Conservation (phyloP, 345 rosid genomes). For the Euphorbia tirucalli region DNA sequence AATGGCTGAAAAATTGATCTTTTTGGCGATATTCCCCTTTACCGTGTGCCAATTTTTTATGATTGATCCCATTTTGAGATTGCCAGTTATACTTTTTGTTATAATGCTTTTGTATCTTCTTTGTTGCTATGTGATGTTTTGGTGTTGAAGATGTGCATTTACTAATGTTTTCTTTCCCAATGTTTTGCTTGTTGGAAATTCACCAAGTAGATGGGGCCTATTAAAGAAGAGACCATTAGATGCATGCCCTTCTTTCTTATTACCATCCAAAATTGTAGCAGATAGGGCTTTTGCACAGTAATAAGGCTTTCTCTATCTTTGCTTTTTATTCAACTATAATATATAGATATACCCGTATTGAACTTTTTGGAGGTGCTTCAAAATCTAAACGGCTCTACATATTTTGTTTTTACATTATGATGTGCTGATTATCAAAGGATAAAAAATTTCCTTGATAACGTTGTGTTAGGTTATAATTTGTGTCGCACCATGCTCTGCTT, state of each 20-base stretch:
- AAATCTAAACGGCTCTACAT: too few relatives aligned
- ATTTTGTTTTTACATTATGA: slow-evolving; percentile 61
- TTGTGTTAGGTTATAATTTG: slow-evolving; percentile 87
- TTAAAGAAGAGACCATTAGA: slow-evolving; percentile 76
- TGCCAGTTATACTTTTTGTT: too few relatives aligned
- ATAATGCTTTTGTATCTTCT: too few relatives aligned
- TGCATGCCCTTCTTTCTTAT: slow-evolving; percentile 69
- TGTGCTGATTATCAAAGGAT: slow-evolving; percentile 61
- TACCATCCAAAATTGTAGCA: slow-evolving; percentile 51
- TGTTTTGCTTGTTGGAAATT: slow-evolving; percentile 73
- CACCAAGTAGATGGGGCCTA: slow-evolving; percentile 68
- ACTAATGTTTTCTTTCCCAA: too few relatives aligned
- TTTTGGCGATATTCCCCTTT: too few relatives aligned
- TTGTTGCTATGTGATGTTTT: too few relatives aligned
- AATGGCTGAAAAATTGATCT: too few relatives aligned
- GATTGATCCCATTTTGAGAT: too few relatives aligned
- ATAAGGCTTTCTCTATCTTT: neutral
- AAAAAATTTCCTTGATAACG: slow-evolving; percentile 97
- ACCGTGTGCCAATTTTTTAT: too few relatives aligned
- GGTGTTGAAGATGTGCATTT: too few relatives aligned
- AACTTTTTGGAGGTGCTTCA: too few relatives aligned
- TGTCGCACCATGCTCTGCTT: slow-evolving; percentile 92
- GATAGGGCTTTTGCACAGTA: slow-evolving; percentile 85
- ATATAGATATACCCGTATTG: too few relatives aligned
- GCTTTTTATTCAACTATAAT: neutral